Evolutionary conservation across 1,284 basidiomycete genomes (phyloP).

Genomic region (Coniophora puteana): DNA sequence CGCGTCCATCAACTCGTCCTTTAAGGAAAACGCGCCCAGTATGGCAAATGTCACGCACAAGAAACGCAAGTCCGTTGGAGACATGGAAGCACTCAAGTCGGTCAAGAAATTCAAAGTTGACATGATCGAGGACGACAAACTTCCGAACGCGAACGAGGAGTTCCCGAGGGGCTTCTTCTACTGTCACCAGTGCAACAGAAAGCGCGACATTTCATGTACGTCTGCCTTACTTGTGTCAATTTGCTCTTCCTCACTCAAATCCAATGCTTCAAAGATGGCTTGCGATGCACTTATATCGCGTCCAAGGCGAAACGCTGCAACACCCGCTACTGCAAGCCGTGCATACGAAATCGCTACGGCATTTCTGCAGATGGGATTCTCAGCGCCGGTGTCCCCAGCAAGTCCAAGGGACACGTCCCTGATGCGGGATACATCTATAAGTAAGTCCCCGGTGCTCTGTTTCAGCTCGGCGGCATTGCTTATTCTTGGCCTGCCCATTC

Average conservation of each 20-base stretch:
- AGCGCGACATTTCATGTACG: conserved; percentile 48
- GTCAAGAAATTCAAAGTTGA: conserved; percentile 5
- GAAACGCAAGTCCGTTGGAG: conserved; percentile 39
- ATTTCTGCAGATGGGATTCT: conserved; percentile 49
- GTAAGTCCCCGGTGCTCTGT: conserved; percentile 31
- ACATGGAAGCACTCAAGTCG: conserved; percentile 32
- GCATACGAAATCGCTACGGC: conserved; percentile 64
- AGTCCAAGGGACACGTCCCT: conserved; percentile 32
- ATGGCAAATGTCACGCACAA: conserved; percentile 20
- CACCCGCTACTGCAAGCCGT: conserved; percentile 58
- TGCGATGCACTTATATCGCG: conserved; percentile 48
- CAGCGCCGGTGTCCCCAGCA: conserved; percentile 15
- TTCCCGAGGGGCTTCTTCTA: conserved; percentile 39
- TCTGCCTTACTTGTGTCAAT: conserved; percentile 6
- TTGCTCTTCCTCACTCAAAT: conserved; percentile 9
- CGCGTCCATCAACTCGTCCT: conserved; percentile 26
- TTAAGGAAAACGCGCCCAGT: conserved; percentile 29
- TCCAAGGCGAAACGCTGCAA: conserved; percentile 39
- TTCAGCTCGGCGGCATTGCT: neutral
- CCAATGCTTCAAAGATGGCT: conserved; percentile 29
- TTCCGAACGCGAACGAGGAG: conserved; percentile 20
- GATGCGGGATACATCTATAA: conserved; percentile 47
- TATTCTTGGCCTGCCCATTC: conserved; percentile 10
- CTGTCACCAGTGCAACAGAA: conserved; percentile 70
- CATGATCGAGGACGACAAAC: conserved; percentile 3